These are phyloP conservation scores for Avena atlantica DNA, from an alignment of 176 grass and related monocot genomes.

Conservation along the genomic window DNA sequence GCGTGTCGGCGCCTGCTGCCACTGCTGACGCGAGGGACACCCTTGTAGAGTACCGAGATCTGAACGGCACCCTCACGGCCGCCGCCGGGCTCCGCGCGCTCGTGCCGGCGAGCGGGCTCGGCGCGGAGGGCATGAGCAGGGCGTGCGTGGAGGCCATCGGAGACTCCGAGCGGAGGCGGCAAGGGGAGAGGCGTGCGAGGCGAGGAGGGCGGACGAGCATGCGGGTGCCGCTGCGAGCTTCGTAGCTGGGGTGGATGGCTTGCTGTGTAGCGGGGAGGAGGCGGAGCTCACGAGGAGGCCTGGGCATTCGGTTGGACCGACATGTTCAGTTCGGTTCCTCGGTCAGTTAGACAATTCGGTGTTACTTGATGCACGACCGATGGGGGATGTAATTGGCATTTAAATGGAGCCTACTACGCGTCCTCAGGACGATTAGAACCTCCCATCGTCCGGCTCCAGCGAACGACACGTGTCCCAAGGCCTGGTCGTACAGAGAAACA, in stretches of 20 bases:
- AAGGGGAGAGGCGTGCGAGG: slow-evolving; percentile 16
- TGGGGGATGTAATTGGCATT: too few relatives aligned
- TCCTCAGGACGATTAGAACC: too few relatives aligned
- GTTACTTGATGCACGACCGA: too few relatives aligned
- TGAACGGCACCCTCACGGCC: slow-evolving; percentile 50
- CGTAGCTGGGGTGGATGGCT: slow-evolving; percentile 39
- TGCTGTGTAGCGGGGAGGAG: slow-evolving; percentile 26
- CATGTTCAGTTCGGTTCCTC: too few relatives aligned
- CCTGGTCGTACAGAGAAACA: too few relatives aligned
- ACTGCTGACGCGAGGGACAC: slow-evolving; percentile 66
- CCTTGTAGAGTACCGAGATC: slow-evolving; percentile 66
- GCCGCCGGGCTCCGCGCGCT: slow-evolving; percentile 22
- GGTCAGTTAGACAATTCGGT: too few relatives aligned
- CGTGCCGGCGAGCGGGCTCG: slow-evolving; percentile 43
- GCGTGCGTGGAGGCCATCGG: slow-evolving; percentile 72
- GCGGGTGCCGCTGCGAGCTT: slow-evolving; percentile 44
- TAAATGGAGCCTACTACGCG: too few relatives aligned
- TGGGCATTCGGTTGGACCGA: too few relatives aligned
- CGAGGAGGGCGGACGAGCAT: slow-evolving; percentile 43
- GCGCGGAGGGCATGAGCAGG: slow-evolving; percentile 70
- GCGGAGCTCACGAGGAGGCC: slow-evolving; percentile 2
- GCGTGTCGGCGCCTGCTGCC: slow-evolving; percentile 51
- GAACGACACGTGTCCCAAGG: too few relatives aligned
- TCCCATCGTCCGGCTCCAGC: too few relatives aligned
- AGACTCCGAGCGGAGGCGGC: neutral